Conservation (phyloP, 345 rosid genomes). For the Aurinia saxatilis region DNA sequence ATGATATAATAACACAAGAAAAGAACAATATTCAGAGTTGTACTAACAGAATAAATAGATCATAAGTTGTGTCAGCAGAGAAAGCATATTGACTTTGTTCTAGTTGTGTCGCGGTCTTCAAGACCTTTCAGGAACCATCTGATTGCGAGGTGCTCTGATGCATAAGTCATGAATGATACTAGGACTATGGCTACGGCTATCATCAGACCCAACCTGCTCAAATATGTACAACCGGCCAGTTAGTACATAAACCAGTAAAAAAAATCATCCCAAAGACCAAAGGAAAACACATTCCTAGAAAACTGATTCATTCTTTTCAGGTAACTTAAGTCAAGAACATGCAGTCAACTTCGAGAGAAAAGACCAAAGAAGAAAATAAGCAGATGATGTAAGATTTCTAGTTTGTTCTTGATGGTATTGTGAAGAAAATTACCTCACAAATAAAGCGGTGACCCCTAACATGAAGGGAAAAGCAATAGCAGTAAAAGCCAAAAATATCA, state of each 20-base stretch:
- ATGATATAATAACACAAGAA: neutral
- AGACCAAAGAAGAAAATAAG: neutral
- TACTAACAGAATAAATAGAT: conserved; percentile 4
- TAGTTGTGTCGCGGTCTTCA: conserved; percentile 50
- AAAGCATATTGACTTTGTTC: conserved; percentile 42
- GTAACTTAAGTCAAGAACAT: neutral
- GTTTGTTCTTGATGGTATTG: neutral
- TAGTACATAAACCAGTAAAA: neutral
- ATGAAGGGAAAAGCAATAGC: conserved; percentile 66
- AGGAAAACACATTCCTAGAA: neutral
- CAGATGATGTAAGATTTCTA: neutral
- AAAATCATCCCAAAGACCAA: neutral
- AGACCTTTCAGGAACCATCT: conserved; percentile 61
- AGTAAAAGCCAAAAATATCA: conserved; percentile 57
- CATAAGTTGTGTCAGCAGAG: conserved; percentile 30
- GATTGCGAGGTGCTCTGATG: conserved; percentile 72
- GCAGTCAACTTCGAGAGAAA: neutral
- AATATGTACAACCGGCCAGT: neutral
- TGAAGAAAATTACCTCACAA: conserved; percentile 47
- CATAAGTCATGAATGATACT: conserved; percentile 87
- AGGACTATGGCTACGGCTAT: conserved; percentile 65
- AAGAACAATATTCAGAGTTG: neutral
- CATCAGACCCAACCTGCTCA: conserved; percentile 80
- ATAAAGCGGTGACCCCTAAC: conserved; percentile 77
- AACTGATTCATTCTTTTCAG: neutral